phyloP scores from a whole-genome alignment of 2,329 filamentous ascomycete species.

The Fusarium austroafricanum region DNA sequence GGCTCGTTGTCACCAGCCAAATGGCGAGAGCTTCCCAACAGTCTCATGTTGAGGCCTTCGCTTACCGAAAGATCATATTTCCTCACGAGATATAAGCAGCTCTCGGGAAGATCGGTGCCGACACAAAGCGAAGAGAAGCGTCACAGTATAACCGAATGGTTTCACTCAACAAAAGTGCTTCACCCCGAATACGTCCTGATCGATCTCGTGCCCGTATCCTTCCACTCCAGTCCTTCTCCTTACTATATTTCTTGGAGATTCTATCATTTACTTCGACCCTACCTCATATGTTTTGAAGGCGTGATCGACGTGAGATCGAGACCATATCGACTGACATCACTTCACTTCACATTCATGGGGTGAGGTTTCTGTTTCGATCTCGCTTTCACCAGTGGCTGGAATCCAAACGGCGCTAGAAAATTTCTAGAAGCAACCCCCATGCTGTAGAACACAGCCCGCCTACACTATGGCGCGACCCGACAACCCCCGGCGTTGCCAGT shows the following conservation, averaged over 20 bases:
- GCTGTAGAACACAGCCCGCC: slow-evolving; percentile 8
- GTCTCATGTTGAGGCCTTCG: neutral
- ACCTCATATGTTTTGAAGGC: slow-evolving; percentile 2
- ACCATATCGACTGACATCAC: slow-evolving; percentile 7
- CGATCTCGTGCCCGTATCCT: neutral
- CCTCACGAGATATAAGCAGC: neutral
- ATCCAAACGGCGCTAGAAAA: slow-evolving; percentile 44
- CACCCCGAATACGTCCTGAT: slow-evolving; percentile 1
- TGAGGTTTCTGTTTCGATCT: slow-evolving; percentile 40
- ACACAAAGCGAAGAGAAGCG: slow-evolving; percentile 12
- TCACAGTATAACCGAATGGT: slow-evolving; percentile 3
- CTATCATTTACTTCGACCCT: neutral
- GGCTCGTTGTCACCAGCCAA: slow-evolving; percentile 1
- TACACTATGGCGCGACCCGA: slow-evolving; percentile 12
- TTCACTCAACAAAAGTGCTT: neutral
- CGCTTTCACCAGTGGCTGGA: slow-evolving; percentile 1
- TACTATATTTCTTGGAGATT: neutral
- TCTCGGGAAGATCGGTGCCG: neutral
- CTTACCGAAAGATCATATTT: neutral
- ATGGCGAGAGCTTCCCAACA: slow-evolving; percentile 11
- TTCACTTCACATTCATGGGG: slow-evolving; percentile 30
- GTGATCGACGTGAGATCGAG: slow-evolving; percentile 6
- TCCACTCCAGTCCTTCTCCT: neutral
- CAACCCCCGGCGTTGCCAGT: slow-evolving; percentile 10
- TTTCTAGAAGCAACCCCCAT: slow-evolving; percentile 43